Conservation (phyloP, 75 land plant species). For the Cryptomeria japonica region DNA sequence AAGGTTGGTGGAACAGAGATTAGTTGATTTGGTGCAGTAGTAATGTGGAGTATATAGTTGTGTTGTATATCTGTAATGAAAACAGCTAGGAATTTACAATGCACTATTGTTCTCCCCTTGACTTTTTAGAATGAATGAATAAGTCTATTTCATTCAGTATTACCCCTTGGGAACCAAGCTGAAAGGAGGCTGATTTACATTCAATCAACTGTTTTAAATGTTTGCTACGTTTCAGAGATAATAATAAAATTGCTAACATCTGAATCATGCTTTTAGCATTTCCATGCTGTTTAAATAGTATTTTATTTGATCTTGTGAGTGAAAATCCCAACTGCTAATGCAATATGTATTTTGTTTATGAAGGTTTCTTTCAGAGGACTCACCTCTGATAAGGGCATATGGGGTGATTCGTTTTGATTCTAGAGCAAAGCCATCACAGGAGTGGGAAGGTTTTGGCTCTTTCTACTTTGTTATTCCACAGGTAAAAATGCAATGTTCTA, state of each 20-base stretch:
- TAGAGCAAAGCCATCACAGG: slow-evolving; percentile 46
- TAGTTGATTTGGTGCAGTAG: neutral
- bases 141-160: neutral
- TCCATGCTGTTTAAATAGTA: neutral
- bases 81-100: neutral
- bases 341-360: neutral
- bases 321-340: neutral
- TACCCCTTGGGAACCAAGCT: neutral
- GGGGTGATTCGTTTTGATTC: slow-evolving; percentile 92
- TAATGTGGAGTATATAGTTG: neutral
- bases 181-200: neutral
- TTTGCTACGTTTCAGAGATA: neutral
- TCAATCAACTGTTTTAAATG: neutral
- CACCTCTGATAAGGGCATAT: slow-evolving; percentile 88
- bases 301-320: neutral
- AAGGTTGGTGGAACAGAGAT: too few species aligned
- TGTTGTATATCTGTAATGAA: neutral
- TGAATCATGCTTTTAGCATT: neutral
- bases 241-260: neutral
- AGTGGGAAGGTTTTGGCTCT: slow-evolving; percentile 86
- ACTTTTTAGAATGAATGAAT: neutral
- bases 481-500: slow-evolving; percentile 36
- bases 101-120: neutral
- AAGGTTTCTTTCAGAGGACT: slow-evolving; percentile 83
- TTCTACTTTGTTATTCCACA: slow-evolving; percentile 93